These are phyloP conservation scores for Brassica nigra DNA, from an alignment of 345 rosid genomes.

Conservation along the genomic window DNA sequence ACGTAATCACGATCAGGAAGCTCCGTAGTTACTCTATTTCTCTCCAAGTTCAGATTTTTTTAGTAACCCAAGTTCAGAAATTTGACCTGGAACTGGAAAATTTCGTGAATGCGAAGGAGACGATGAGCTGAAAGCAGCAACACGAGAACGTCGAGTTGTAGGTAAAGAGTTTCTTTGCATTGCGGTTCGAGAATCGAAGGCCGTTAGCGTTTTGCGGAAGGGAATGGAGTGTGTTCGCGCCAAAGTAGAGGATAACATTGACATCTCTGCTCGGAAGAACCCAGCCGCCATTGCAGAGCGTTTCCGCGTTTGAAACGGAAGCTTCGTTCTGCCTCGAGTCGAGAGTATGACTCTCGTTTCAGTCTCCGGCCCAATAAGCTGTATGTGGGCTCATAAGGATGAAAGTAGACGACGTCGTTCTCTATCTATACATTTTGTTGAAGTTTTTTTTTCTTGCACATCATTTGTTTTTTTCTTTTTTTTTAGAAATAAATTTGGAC, in stretches of 20 bases:
- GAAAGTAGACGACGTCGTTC: too few relatives aligned
- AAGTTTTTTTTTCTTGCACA: too few relatives aligned
- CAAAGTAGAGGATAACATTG: constrained; percentile 38
- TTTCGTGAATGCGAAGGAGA: constrained; percentile 27
- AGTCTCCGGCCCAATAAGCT: neutral
- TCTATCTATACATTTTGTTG: too few relatives aligned
- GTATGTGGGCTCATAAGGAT: too few relatives aligned
- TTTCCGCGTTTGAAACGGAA: neutral
- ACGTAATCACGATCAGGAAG: neutral
- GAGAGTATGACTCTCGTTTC: neutral
- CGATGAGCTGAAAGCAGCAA: constrained; percentile 35
- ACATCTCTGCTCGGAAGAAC: constrained; percentile 31
- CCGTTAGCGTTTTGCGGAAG: neutral
- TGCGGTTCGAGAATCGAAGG: constrained; percentile 10
- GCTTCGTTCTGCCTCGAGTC: neutral
- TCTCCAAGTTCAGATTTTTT: neutral
- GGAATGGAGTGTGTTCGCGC: constrained; percentile 22
- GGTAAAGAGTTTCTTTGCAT: neutral
- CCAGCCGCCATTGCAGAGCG: constrained; percentile 22
- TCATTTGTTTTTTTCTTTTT: too few relatives aligned
- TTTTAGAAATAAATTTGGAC: too few relatives aligned
- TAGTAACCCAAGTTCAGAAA: neutral
- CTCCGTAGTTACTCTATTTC: neutral
- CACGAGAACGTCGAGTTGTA: constrained; percentile 21
- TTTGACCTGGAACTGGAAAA: constrained; percentile 52